Evolutionary conservation across 352 stramenopile genomes (phyloP).

Genomic region (Achlya hypogyna): DNA sequence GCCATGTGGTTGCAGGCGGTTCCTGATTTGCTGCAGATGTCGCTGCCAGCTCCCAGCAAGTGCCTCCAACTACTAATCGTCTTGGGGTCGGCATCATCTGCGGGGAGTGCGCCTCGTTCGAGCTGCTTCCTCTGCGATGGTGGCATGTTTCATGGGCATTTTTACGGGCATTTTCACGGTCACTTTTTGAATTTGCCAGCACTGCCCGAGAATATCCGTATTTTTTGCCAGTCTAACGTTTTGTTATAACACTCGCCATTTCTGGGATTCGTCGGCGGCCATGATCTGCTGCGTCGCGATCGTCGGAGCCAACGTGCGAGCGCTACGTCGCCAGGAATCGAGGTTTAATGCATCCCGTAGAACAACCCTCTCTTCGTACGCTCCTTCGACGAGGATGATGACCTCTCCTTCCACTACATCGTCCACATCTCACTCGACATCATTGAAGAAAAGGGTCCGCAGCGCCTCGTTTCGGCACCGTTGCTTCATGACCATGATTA

Average conservation of each 20-base stretch:
- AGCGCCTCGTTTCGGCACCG: slow-evolving; percentile 37
- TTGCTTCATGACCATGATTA: slow-evolving; percentile 16
- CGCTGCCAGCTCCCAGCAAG: no score
- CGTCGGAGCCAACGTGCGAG: slow-evolving; percentile 67
- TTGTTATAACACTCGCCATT: neutral
- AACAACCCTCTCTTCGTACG: slow-evolving; percentile 71
- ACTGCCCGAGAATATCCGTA: no score
- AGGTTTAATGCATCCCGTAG: slow-evolving; percentile 7
- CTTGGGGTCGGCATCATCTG: no score
- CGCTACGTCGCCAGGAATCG: slow-evolving; percentile 24
- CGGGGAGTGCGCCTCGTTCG: no score
- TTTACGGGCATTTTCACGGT: neutral
- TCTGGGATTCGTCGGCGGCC: neutral
- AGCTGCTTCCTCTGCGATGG: no score
- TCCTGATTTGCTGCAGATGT: no score
- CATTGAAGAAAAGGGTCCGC: slow-evolving; percentile 55
- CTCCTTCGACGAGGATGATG: slow-evolving; percentile 74
- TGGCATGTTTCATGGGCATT: neutral
- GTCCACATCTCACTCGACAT: slow-evolving; percentile 77
- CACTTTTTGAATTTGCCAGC: neutral
- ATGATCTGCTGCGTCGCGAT: slow-evolving; percentile 81
- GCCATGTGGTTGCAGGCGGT: no score
- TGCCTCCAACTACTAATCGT: no score
- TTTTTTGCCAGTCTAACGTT: neutral
- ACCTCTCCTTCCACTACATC: slow-evolving; percentile 83